Conservation (phyloP, 495 filamentous ascomycete genomes). For the Aspergillus sclerotioniger region DNA sequence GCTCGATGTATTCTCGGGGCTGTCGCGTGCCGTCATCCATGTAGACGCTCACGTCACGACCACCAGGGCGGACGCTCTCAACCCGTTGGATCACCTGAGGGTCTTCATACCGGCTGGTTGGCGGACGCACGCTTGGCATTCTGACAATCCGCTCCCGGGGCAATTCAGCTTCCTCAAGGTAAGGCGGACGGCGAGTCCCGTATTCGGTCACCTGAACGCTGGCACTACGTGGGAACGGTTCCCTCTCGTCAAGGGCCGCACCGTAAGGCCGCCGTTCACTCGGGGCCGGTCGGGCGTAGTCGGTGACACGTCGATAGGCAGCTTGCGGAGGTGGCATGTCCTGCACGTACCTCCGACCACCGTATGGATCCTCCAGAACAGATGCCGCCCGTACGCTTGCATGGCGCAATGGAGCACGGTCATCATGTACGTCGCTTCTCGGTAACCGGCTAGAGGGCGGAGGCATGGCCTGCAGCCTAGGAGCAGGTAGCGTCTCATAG, state of each 20-base stretch:
- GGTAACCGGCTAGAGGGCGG: conserved; percentile 44
- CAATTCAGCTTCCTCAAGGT: conserved; percentile 43
- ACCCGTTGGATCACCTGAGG: conserved; percentile 47
- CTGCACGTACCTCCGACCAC: conserved; percentile 44
- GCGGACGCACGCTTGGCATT: conserved; percentile 58
- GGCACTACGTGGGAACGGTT: conserved; percentile 35
- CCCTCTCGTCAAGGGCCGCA: conserved; percentile 32
- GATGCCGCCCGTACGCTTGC: conserved; percentile 42
- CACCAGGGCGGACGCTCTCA: conserved; percentile 49
- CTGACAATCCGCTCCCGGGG: conserved; percentile 56
- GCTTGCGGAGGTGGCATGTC: conserved; percentile 44
- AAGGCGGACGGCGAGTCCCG: conserved; percentile 32
- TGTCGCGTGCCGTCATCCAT: conserved; percentile 38
- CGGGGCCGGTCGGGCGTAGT: conserved; percentile 37
- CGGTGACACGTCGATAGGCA: conserved; percentile 41
- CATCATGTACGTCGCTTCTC: conserved; percentile 38
- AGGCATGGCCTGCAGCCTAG: conserved; percentile 47
- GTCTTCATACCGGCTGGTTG: conserved; percentile 53
- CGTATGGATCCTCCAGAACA: conserved; percentile 42
- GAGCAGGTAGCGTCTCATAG: conserved; percentile 54
- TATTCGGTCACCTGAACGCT: conserved; percentile 47
- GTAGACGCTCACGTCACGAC: conserved; percentile 41
- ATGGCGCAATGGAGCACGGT: conserved; percentile 31
- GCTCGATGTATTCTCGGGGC: conserved; percentile 43
- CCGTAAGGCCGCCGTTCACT: conserved; percentile 35